Evolutionary conservation across 345 rosid species (phyloP).

Genomic region (Bruguiera sexangula): DNA sequence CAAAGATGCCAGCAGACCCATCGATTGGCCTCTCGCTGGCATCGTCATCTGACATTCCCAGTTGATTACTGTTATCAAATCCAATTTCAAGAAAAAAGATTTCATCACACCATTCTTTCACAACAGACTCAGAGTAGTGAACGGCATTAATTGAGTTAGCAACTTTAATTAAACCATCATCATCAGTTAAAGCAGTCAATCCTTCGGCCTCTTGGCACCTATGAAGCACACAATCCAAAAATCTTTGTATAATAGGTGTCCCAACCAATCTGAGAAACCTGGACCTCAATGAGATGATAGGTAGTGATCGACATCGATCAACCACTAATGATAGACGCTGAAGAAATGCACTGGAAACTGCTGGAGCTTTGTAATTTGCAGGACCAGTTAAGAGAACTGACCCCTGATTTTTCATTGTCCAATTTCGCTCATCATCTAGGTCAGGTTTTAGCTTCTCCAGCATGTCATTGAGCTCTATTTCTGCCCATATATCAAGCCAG

Average conservation of each 20-base stretch:
- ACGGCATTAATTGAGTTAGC: conserved; percentile 65
- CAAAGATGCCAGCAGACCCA: conserved; percentile 45
- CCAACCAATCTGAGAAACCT: conserved; percentile 73
- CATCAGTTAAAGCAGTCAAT: conserved; percentile 79
- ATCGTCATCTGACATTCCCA: conserved; percentile 29
- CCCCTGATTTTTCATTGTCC: conserved; percentile 68
- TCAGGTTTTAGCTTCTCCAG: conserved; percentile 59
- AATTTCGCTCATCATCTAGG: conserved; percentile 58
- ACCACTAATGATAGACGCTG: conserved; percentile 51
- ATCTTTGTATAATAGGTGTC: conserved; percentile 49
- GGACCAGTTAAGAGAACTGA: conserved; percentile 47
- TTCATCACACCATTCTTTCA: conserved; percentile 86
- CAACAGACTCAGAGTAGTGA: conserved; percentile 56
- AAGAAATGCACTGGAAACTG: conserved; percentile 51
- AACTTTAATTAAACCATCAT: conserved; percentile 74
- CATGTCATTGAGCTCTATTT: conserved; percentile 63
- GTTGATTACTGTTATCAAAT: conserved; percentile 35
- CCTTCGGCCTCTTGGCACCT: conserved; percentile 98
- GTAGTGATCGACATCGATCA: conserved; percentile 69
- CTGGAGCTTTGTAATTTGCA: conserved; percentile 66
- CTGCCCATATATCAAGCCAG: conserved; percentile 94
- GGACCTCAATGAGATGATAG: conserved; percentile 51
- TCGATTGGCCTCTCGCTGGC: conserved; percentile 20
- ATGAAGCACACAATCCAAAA: conserved; percentile 61
- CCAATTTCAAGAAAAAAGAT: conserved; percentile 81